A percentile compares a stretch with the other conserved stretches of the same genome.
These are phyloP conservation scores for Bipolaris bicolor DNA, from an alignment of 2,329 filamentous ascomycete genomes.

Conservation along the genomic window DNA sequence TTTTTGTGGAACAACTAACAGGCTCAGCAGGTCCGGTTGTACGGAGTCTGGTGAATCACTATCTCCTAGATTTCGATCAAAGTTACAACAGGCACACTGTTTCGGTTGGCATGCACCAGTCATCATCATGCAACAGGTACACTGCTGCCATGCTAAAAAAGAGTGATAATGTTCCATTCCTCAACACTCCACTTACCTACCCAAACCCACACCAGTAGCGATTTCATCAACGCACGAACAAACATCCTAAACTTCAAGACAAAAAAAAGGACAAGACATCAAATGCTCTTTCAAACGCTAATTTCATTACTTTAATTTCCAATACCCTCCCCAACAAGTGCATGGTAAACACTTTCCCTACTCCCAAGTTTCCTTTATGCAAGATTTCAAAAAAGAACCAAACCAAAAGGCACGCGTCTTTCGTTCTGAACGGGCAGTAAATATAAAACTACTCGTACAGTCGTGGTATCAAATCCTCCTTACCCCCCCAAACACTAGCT, in stretches of 20 bases:
- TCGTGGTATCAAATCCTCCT: constrained; percentile 6
- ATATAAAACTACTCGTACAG: neutral
- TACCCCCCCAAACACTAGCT: too few relatives aligned
- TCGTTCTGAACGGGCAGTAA: neutral
- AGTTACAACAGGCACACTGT: neutral
- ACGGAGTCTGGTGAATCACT: constrained; percentile 7
- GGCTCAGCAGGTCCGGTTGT: neutral
- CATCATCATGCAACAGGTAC: too few relatives aligned
- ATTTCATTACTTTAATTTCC: constrained; percentile 3
- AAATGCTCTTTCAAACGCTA: neutral
- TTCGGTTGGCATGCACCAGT: too few relatives aligned
- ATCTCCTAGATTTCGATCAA: constrained; percentile 1
- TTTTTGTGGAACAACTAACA: neutral
- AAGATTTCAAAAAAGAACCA: neutral
- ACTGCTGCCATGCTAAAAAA: constrained; percentile 36
- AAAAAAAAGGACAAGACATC: too few relatives aligned
- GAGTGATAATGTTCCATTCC: constrained; percentile 43
- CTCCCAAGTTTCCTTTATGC: neutral
- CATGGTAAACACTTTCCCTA: neutral
- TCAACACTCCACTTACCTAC: neutral
- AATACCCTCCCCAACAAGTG: neutral
- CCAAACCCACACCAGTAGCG: constrained; percentile 26
- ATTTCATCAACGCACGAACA: constrained; percentile 38
- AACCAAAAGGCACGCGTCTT: neutral
- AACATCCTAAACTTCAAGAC: constrained; percentile 15